Conservation (phyloP, 2,329 filamentous ascomycete species). For the Sporothrix dimorphospora region DNA sequence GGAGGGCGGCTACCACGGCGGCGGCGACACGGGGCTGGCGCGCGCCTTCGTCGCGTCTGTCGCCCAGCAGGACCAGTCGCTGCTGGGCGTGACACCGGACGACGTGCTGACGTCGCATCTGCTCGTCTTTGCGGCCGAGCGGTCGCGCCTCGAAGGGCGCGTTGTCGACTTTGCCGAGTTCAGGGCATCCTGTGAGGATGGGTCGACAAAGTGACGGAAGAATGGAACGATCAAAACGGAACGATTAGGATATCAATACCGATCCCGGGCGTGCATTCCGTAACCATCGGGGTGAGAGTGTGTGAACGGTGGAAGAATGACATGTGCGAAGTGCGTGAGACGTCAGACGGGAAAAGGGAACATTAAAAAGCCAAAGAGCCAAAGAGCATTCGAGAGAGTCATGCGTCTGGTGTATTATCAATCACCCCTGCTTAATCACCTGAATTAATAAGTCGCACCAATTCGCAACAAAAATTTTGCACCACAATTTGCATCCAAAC, state of each 20-base stretch:
- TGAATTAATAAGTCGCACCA: slow-evolving; percentile 9
- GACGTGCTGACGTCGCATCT: slow-evolving; percentile 14
- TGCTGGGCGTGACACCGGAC: slow-evolving; percentile 6
- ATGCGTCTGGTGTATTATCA: not conserved
- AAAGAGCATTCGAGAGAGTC: too few relatives aligned
- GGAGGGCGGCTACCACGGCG: slow-evolving; percentile 12
- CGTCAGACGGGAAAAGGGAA: not conserved
- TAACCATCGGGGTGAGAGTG: too few relatives aligned
- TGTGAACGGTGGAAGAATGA: slow-evolving; percentile 5
- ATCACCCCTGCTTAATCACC: slow-evolving; percentile 15
- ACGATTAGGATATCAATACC: not conserved
- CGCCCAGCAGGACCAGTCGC: not conserved
- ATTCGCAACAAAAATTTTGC: not conserved
- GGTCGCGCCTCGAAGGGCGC: slow-evolving; percentile 8
- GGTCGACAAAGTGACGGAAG: not conserved
- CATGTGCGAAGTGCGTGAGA: not conserved
- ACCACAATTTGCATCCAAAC: not conserved
- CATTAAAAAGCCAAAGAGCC: not conserved
- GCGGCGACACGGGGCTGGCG: slow-evolving; percentile 15
- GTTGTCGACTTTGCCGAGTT: slow-evolving; percentile 15
- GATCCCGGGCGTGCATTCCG: not conserved
- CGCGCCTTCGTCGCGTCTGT: not conserved
- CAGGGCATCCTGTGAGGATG: slow-evolving; percentile 8
- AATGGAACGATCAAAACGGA: not conserved
- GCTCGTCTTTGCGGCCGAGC: slow-evolving; percentile 7